Evolutionary conservation across 352 stramenopile species (phyloP).

Genomic region (Discostella stelligera): DNA sequence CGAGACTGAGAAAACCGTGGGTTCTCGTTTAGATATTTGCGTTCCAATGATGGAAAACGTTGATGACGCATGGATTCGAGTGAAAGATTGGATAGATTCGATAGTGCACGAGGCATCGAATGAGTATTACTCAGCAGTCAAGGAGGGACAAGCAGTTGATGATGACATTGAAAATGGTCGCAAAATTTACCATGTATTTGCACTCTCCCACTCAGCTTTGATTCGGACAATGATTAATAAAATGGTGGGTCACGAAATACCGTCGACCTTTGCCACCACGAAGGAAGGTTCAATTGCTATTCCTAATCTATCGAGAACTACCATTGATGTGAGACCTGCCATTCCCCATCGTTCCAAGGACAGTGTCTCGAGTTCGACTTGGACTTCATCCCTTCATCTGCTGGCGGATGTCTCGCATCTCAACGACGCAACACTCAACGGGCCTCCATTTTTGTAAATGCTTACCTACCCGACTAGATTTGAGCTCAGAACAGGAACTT

Average conservation of each 20-base stretch:
- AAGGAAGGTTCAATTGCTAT: constrained; percentile 30
- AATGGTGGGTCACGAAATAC: constrained; percentile 41
- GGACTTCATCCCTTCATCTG: constrained; percentile 13
- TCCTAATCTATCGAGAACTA: constrained; percentile 41
- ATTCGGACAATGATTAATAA: constrained; percentile 49
- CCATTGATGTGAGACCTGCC: constrained; percentile 30
- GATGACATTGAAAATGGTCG: background rate
- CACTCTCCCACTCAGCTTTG: constrained; percentile 47
- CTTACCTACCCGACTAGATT: background rate
- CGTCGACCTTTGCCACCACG: constrained; percentile 24
- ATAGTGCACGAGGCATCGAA: constrained; percentile 28
- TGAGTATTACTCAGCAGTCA: constrained; percentile 17
- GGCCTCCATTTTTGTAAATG: constrained; percentile 14
- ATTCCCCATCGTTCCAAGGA: background rate
- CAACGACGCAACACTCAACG: background rate
- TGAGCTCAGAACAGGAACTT: constrained; percentile 10
- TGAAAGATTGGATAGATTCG: constrained; percentile 50
- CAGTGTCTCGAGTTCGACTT: background rate
- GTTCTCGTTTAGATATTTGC: constrained; percentile 3
- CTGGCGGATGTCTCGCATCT: constrained; percentile 36
- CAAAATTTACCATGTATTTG: constrained; percentile 53
- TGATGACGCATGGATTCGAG: constrained; percentile 54
- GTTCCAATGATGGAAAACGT: constrained; percentile 52
- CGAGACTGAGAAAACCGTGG: background rate
- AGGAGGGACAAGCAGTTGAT: background rate